A percentile compares a stretch with the other conserved stretches of the same genome.
Evolutionary conservation across 768 basidiomycete species (phyloP).

Genomic region (Leccinum disarticulatum): DNA sequence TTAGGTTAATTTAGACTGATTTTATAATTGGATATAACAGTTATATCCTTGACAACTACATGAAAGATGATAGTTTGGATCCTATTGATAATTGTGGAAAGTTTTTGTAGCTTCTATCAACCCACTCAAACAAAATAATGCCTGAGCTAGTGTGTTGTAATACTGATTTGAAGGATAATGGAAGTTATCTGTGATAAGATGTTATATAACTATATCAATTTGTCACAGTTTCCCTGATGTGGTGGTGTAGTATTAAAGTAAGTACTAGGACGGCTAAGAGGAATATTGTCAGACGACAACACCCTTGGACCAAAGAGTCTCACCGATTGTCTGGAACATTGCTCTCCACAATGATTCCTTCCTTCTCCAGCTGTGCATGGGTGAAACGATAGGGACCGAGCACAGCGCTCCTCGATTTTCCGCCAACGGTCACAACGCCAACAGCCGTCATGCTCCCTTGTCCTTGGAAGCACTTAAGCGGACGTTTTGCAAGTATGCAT

Average conservation of each 20-base stretch:
- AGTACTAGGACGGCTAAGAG: slow-evolving; percentile 85
- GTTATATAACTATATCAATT: too few relatives aligned
- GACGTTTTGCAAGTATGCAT: slow-evolving; percentile 98
- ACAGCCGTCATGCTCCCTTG: slow-evolving; percentile 86
- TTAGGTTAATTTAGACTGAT: too few relatives aligned
- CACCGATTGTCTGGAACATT: slow-evolving; percentile 98
- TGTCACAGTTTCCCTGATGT: too few relatives aligned
- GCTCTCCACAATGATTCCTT: slow-evolving; percentile 98
- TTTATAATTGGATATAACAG: too few relatives aligned
- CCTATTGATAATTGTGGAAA: too few relatives aligned
- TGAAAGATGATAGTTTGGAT: too few relatives aligned
- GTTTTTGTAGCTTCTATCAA: too few relatives aligned
- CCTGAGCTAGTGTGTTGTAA: too few relatives aligned
- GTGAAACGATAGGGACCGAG: slow-evolving; percentile 97
- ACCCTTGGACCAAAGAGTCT: slow-evolving; percentile 26
- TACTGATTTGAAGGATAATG: too few relatives aligned
- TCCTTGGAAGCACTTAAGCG: slow-evolving; percentile 85
- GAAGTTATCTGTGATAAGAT: too few relatives aligned
- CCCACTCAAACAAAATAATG: too few relatives aligned
- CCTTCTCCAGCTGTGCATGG: slow-evolving; percentile 97
- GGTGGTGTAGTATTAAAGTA: slow-evolving; percentile 99
- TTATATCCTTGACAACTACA: too few relatives aligned
- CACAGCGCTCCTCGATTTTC: slow-evolving; percentile 83
- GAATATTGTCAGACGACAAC: neutral
- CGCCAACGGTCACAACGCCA: slow-evolving; percentile 95